Conservation (phyloP, 2,329 filamentous ascomycete genomes). For the Elsinoe batatas region DNA sequence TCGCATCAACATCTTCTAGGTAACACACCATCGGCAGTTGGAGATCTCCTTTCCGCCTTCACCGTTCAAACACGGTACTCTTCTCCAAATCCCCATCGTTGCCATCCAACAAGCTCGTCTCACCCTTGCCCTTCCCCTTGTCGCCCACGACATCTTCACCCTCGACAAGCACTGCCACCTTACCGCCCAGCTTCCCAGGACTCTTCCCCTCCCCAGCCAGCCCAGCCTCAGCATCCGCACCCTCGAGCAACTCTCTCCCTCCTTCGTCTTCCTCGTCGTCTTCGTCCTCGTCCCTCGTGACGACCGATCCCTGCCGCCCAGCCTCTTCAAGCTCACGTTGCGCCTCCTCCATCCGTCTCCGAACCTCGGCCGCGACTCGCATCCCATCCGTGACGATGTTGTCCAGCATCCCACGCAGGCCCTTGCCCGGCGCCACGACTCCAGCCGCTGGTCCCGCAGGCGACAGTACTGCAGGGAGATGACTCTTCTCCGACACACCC, state of each 20-base stretch:
- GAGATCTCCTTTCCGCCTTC: neutral
- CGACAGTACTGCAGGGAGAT: constrained; percentile 18
- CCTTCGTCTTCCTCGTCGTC: constrained; percentile 62
- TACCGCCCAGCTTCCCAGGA: neutral
- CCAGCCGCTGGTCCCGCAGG: constrained; percentile 33
- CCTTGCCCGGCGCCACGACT: constrained; percentile 57
- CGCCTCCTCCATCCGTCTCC: constrained; percentile 88
- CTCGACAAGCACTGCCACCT: constrained; percentile 1
- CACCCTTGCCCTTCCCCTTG: constrained; percentile 20
- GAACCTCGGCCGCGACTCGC: constrained; percentile 86
- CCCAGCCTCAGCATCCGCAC: constrained; percentile 39
- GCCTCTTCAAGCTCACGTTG: constrained; percentile 85
- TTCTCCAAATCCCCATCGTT: constrained; percentile 24
- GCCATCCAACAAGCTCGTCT: constrained; percentile 19
- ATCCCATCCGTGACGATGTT: constrained; percentile 97
- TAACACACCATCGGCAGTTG: no score
- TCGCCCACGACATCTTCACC: constrained; percentile 14
- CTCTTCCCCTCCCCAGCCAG: constrained; percentile 7
- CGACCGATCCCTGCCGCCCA: constrained; percentile 45
- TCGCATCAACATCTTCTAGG: no score
- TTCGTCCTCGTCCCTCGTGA: constrained; percentile 50
- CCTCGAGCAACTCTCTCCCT: constrained; percentile 42
- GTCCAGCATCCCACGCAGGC: constrained; percentile 84
- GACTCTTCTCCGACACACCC: constrained; percentile 46
- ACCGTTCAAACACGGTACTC: constrained; percentile 31